Base-by-base conservation (phyloP, 805 yeast genomes). In the Zygosaccharomyces kombuchaensis region DNA sequence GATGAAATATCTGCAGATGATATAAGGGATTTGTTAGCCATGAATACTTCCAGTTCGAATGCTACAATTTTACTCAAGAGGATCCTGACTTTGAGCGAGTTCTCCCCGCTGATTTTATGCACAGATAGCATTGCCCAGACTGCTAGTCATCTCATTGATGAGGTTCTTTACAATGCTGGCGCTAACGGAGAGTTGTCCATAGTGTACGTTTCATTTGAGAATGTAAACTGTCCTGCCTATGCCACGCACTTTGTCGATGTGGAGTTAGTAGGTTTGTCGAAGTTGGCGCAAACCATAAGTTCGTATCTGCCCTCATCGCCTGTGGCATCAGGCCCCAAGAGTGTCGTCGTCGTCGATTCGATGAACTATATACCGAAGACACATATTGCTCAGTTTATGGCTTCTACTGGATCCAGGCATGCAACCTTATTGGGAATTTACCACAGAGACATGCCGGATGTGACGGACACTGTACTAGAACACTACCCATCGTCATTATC, bases 91-190 rank as follows among this genome's bases (percentile, higher is more conserved):
- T 67, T 87, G 42, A 85, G 82, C 52, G 98, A 93, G 57, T 65
- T 65, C 17, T 76, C 91, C 0, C 95, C 96, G 0, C 77, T 91
- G 44, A 63, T 87, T 2, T 70, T 91, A 4, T 70, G 84, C 3
- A 59, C 77, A 7, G 98, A 93, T 61, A 74, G 85, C 1, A 65
- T 88, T 8, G 69, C 75, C 0, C 96, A 90, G 62, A 78, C 93
- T 0, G 78, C 88, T 0, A 54, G 67, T 25, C 56, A 69, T 37
- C 63, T 90, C 9, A 57, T 86, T 1, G 59, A 67, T 22, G 96
- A 88, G 59, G 71, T 89, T 39, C 63, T 74, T 2, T 63, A 71
- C 51, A 70, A 74, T 53, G 55, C 58, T 31, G 63, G 67, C 9
- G 37, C 44, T 16, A 26, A 34, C 12, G 57, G 47, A 4, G 58